Base-by-base conservation (phyloP, 2,329 filamentous ascomycete species). In the Dothistroma pini region DNA sequence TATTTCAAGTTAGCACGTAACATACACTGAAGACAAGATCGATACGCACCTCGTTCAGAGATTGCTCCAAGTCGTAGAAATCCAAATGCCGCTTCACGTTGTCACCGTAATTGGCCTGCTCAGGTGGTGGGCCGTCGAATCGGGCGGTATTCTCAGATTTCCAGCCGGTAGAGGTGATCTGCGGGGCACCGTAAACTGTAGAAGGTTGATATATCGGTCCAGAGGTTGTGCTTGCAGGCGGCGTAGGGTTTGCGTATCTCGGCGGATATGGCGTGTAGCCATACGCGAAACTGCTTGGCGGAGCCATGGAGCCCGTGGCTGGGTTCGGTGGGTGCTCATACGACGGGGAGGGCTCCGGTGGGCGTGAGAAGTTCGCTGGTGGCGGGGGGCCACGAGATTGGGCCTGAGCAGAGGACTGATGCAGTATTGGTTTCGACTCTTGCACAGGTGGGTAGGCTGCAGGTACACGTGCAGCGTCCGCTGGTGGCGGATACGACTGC, bases 1-100 rank as follows among this genome's bases (percentile, higher is more conserved):
- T 81, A 47, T 19, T 14, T 32, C 16, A 58, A 22, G 66, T 51
- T 66, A 64, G 52, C 67, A 21, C 19, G 16, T 29, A 25, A 9
- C 4, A 34, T 21, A 22, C 41, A 21, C 21, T 22, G 47, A 8
- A 49, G 41, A 51, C n/a, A 19, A 44, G 9, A 44, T 44, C 12
- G 16, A 19, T n/a, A 72, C 74, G 57, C 71, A 80, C 79, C 70
- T 82, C 79, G 54, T 79, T 81, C 5, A 83, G 70, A 4, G 79
- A 80, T 29, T 78, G 76, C 64, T 81, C 85, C 29, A 87, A 73
- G 70, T 88, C 86, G 63, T 84, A 87, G 53, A 81, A 79, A 47
- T 88, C 85, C 2, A 88, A 74, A 72, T 88, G 85, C 44, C 85
- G 80, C 70, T 88, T 88, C n/a, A 87, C 81, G 11, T 75, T 80